Conservation (phyloP, 345 rosid species). For the Ricinus communis region DNA sequence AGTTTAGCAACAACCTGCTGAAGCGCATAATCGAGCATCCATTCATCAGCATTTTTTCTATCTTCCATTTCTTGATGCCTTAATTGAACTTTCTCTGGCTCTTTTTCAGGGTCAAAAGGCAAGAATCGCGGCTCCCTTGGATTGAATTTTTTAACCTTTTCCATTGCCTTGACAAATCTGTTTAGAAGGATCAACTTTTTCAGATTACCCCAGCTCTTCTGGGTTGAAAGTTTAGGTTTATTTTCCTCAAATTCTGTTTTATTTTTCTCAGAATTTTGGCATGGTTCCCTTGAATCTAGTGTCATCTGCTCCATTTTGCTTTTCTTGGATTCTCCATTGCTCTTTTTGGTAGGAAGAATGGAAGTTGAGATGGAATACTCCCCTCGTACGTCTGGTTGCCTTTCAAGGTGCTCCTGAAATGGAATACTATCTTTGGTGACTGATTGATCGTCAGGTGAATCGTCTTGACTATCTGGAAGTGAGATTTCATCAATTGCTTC, state of each 20-base stretch:
- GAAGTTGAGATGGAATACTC: slow-evolving; percentile 18
- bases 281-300: slow-evolving; percentile 15
- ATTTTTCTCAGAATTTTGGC: slow-evolving; percentile 8
- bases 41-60: slow-evolving; percentile 69
- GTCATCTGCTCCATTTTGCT: slow-evolving; percentile 21
- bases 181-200: slow-evolving; percentile 31
- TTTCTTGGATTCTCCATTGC: slow-evolving; percentile 23
- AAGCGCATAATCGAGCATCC: slow-evolving; percentile 89
- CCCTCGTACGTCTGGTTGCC: slow-evolving; percentile 12
- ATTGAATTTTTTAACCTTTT: slow-evolving; percentile 59
- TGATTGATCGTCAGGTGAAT: slow-evolving; percentile 55
- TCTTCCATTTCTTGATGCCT: slow-evolving; percentile 62
- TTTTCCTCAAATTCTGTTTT: slow-evolving; percentile 19
- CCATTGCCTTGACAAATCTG: slow-evolving; percentile 77
- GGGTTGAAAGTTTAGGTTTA: slow-evolving; percentile 13
- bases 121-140: slow-evolving; percentile 48
- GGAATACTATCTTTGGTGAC: slow-evolving; percentile 29
- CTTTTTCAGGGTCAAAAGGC: slow-evolving; percentile 40
- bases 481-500: slow-evolving; percentile 87
- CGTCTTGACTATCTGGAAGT: slow-evolving; percentile 53
- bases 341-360: slow-evolving; percentile 16
- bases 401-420: slow-evolving; percentile 28
- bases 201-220: slow-evolving; percentile 31
- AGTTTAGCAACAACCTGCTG: slow-evolving; percentile 74
- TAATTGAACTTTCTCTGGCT: slow-evolving; percentile 62